Base-by-base conservation (phyloP, 1,284 basidiomycete genomes). In the Moesziomyces antarcticus region DNA sequence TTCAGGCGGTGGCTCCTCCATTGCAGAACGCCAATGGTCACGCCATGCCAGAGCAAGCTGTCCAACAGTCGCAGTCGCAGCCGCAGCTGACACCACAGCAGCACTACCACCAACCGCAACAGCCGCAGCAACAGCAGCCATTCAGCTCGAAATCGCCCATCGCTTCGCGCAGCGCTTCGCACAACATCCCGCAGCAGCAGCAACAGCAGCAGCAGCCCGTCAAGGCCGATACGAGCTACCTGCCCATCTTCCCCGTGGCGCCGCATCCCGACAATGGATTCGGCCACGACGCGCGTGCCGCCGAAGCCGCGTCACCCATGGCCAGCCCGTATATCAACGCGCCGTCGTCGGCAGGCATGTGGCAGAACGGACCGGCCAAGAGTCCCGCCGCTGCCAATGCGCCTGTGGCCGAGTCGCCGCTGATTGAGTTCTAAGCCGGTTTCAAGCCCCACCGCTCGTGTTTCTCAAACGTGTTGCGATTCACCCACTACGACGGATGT, bases 191-290 rank as follows among this genome's bases (percentile, higher is more conserved):
- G 16, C 56, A 57, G 37, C 49, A 53, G 21, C 62, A 41, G 20
- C 52, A 50, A 41, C 49, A 25, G 27, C 53, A 52, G 18, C 37
- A n/a, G 30, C 44, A 46, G 21, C 33, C 52, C 24, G 50, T 24
- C 37, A 69, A 62, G 30, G 56, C 50, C 1, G 59, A 74, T 48
- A 59, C 61, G 11, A 66, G 61, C 49, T 67, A 60, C 14, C 47
- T 74, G 18, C 73, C 73, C 14, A 41, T 75, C 46, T 75, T 75
- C 49, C 73, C 73, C 10, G 51, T 67, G 16, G 73, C 73, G 5
- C 73, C 73, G 24, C 73, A 75, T 48, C 53, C 73, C 2, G 73
- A 75, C 50, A 75, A 75, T 27, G 67, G 67, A 1, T 64, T 74
- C 14, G 57, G 59, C 5, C 48, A 41, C 14, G 55, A 55, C 22